Evolutionary conservation across 805 yeast genomes (phyloP).

Genomic region (Spencermartinsiella europaea): DNA sequence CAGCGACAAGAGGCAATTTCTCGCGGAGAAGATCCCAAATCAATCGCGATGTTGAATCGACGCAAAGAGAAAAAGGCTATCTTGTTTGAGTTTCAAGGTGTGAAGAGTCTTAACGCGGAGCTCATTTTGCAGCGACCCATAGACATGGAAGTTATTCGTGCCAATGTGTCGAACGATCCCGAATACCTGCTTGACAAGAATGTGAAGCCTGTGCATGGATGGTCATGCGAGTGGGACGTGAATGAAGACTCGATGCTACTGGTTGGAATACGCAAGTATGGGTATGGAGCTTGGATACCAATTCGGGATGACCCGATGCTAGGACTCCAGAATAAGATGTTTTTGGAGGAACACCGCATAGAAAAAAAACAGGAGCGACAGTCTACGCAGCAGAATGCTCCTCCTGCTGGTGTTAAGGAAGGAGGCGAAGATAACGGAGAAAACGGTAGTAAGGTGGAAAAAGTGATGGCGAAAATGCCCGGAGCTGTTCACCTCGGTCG

Average conservation of each 20-base stretch:
- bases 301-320: conserved; percentile 93
- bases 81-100: conserved; percentile 81
- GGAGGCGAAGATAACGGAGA: conserved; percentile 28
- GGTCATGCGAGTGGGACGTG: conserved; percentile 84
- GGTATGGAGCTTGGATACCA: conserved; percentile 92
- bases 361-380: conserved; percentile 34
- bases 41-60: conserved; percentile 30
- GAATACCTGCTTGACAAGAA: conserved; percentile 52
- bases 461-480: conserved; percentile 64
- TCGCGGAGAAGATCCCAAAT: conserved; percentile 6
- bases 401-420: conserved; percentile 7
- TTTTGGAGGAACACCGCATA: conserved; percentile 46
- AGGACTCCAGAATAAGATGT: conserved; percentile 79
- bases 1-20: conserved; percentile 27
- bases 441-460: conserved; percentile 32
- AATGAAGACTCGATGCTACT: conserved; percentile 82
- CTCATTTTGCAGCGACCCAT: conserved; percentile 72
- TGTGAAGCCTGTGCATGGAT: conserved; percentile 80
- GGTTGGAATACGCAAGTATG: conserved; percentile 85
- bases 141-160: conserved; percentile 68
- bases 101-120: conserved; percentile 88
- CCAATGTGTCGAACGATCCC: conserved; percentile 45
- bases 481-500: conserved; percentile 90
- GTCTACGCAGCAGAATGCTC: conserved; percentile 5
- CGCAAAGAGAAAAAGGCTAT: conserved; percentile 86